Base-by-base conservation (phyloP, 164 flowering plant species). In the Chimonanthus salicifolius region DNA sequence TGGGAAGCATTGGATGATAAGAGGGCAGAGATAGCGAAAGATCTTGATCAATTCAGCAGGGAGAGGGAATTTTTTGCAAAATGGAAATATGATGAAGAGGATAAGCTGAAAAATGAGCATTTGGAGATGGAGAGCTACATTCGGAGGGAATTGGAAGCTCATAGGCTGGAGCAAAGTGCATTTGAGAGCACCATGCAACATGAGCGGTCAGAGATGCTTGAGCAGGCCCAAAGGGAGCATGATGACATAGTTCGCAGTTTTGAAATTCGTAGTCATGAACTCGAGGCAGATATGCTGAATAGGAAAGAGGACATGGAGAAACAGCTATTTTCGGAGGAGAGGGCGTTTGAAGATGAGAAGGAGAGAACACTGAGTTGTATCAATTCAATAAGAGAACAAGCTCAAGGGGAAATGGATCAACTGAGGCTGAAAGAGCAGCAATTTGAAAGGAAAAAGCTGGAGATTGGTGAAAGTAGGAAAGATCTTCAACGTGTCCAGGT, bases 1-100 rank as follows among this genome's bases (percentile, higher is more conserved):
- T 96, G 97, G 98, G 94, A 89, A 79, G 86, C 74, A 3, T 71
- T 96, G 75, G 97, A 96, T 88, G 94, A 88, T 69, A 94, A 88
- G 77, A 84, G 82, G 76, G 83, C 83, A 76, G 84, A 72, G 64
- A 73, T 85, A 65, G 73, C 51, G 16, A 83, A 79, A 68, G 89
- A 86, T 70, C 78, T 82, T 6, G 78, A 71, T 68, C 72, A 75
- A 64, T 51, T 87, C 47, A 82, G 64, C 11, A 84, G 83, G 74
- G 89, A 91, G 79, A 92, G 80, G 76, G 83, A 78, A 13, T 82
- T 74, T 66, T 72, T 90, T 6, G 83, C 84, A 43, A 88, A 81
- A 73, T 50, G 82, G 77, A 83, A 74, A 44, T 60, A 47, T 44
- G 76, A 76, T 44, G 90, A 83, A 69, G 88, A 89, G 73, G 90